Percentiles rank a stretch among this genome's conserved stretches.
Evolutionary conservation across 305 asterid genomes (phyloP).

Genomic region (Fraxinus sp.): DNA sequence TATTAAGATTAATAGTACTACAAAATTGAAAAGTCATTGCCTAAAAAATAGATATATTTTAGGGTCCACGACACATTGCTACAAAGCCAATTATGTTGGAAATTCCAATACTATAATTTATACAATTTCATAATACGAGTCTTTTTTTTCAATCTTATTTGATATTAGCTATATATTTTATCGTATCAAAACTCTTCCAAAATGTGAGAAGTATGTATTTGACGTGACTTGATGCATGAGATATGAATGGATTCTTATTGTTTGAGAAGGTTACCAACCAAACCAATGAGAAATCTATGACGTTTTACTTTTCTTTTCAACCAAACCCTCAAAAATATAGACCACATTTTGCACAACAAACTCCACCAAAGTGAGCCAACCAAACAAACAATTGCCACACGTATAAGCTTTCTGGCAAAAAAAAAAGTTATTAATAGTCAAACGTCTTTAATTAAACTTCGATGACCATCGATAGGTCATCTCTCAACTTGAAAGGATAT

Average conservation of each 20-base stretch:
- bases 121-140: background rate
- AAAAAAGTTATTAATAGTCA: constrained; percentile 7
- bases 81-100: background rate
- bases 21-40: background rate
- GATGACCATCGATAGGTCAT: background rate
- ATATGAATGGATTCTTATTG: constrained; percentile 21
- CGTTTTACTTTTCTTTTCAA: constrained; percentile 13
- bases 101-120: background rate
- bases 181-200: background rate
- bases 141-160: background rate
- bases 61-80: background rate
- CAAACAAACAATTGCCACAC: constrained; percentile 31
- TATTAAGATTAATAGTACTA: no score
- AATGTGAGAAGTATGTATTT: background rate
- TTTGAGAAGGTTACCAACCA: constrained; percentile 54
- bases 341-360: constrained; percentile 8
- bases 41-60: background rate
- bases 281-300: constrained; percentile 41
- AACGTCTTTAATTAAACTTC: background rate
- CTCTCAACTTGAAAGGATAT: background rate
- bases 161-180: background rate
- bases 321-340: constrained; percentile 22
- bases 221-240: constrained; percentile 3
- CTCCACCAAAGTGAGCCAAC: constrained; percentile 31
- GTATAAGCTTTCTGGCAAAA: background rate